Evolutionary conservation across 164 flowering plant genomes (phyloP).

Genomic region (Sextonia rubra): DNA sequence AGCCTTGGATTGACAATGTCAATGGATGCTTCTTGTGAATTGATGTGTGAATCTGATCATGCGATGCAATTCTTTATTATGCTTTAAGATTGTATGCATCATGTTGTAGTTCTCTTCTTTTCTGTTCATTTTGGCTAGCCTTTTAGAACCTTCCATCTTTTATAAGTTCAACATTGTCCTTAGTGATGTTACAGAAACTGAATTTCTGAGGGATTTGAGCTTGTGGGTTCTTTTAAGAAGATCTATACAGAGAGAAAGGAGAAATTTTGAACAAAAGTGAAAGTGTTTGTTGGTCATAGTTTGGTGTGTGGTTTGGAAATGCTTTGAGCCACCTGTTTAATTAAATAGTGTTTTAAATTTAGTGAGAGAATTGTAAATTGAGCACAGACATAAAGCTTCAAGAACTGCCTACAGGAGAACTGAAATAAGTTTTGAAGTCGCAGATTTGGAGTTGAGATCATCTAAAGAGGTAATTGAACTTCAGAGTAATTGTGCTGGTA

Average conservation of each 20-base stretch:
- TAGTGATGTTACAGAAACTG: not conserved
- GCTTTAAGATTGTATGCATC: not conserved
- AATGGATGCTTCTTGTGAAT: not conserved
- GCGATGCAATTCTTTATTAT: not conserved
- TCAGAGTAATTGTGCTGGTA: slow-evolving; percentile 13
- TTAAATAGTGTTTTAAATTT: not conserved
- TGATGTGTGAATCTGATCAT: slow-evolving; percentile 2
- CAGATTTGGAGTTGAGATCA: slow-evolving; percentile 14
- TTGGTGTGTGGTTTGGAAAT: not conserved
- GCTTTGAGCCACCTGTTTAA: not conserved
- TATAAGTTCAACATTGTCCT: not conserved
- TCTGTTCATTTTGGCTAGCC: not conserved
- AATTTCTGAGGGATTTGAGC: not conserved
- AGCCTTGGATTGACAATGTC: not conserved
- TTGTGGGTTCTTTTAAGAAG: not conserved
- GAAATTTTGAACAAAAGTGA: not conserved
- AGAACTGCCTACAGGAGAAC: not conserved
- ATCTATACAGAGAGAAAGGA: not conserved
- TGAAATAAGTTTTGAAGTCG: slow-evolving; percentile 20
- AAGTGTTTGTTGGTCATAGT: not conserved
- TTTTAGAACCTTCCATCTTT: not conserved
- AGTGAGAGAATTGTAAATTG: not conserved
- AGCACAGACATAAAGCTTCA: not conserved
- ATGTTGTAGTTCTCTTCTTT: not conserved
- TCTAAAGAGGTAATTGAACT: slow-evolving; percentile 14